Evolutionary conservation across 106 monocot species (phyloP), one percentile per base, ranked within the genome.

Genomic region (Acorus calamus): DNA sequence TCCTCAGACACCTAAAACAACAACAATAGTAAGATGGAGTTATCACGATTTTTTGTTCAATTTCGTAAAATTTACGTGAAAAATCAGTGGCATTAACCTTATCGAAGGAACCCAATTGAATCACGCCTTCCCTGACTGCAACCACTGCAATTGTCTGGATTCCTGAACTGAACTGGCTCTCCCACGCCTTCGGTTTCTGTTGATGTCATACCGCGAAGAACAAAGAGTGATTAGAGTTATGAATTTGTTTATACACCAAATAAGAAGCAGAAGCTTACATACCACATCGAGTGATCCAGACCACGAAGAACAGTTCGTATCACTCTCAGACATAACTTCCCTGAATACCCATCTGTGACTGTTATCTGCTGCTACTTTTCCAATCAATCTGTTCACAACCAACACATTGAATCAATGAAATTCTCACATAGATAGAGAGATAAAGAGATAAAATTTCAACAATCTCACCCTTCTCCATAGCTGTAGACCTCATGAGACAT

Each of bases 351-450:
- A 61, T 11, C 46, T 61, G 9, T 61, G 61, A 13, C 46, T 61
- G 46, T 61, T 61, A 46, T 61, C 61, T n/a, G 61, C 61, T 61
- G 61, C 61, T 10, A 61, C 61, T 12, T 61, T 61, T 6, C 61
- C 61, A 3, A 61, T 42, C 47, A 61, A 44, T 61, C 61, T 61
- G 61, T 46, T 46, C 4, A 61, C 2, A 61, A n/a, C 5, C 45
- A 46, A 46, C 61, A 61, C 12, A 1, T 46, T 1, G 8, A 61
- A n/a, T 46, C 3, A 12, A 56, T 2, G 12, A 3, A 12, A 13
- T 56, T 12, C 56, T 14, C 2, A 56, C 56, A 28, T 28, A 28
- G n/a, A n/a, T n/a, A n/a, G 28, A 28, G 28, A 28, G 28, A 28
- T 28, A 28, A n/a, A n/a, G 28, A 28, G 28, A 28, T 28, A 28